Evolutionary conservation across 306 rosid species (phyloP).

Genomic region (Macrotyloma uniflorum): DNA sequence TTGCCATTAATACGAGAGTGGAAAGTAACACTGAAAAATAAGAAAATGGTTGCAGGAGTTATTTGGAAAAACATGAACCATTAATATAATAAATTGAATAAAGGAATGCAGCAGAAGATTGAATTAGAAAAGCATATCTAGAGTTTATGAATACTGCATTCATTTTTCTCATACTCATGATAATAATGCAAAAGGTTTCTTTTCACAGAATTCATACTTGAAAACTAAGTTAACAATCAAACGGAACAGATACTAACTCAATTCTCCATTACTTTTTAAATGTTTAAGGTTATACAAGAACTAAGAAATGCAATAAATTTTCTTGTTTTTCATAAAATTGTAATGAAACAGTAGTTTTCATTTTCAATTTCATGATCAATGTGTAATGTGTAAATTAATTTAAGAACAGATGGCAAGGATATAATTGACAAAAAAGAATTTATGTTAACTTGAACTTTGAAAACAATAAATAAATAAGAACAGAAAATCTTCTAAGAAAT

Average conservation of each 20-base stretch:
- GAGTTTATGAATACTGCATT: not conserved
- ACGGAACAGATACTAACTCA: not conserved
- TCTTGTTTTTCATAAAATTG: not conserved
- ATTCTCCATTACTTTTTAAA: not conserved
- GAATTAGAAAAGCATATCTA: constrained; percentile 11
- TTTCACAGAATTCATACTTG: constrained; percentile 11
- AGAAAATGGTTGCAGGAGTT: constrained; percentile 24
- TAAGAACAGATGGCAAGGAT: not conserved
- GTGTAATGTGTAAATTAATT: not conserved
- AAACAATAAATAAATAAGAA: not conserved
- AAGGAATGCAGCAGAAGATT: not conserved
- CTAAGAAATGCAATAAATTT: not conserved
- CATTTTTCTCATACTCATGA: constrained; percentile 4
- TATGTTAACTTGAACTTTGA: not conserved
- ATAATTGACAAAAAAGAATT: too few relatives aligned
- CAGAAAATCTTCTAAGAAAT: not conserved
- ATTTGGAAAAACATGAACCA: constrained; percentile 14
- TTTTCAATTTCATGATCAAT: not conserved
- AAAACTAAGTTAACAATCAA: constrained; percentile 5
- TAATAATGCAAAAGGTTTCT: not conserved
- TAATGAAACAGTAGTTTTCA: not conserved
- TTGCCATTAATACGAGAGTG: not conserved
- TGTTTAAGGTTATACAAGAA: not conserved
- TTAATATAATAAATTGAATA: constrained; percentile 13
- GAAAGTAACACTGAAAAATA: constrained; percentile 19